phyloP scores from a whole-genome alignment of 2,329 filamentous ascomycete species.

The Penicillium sp. region DNA sequence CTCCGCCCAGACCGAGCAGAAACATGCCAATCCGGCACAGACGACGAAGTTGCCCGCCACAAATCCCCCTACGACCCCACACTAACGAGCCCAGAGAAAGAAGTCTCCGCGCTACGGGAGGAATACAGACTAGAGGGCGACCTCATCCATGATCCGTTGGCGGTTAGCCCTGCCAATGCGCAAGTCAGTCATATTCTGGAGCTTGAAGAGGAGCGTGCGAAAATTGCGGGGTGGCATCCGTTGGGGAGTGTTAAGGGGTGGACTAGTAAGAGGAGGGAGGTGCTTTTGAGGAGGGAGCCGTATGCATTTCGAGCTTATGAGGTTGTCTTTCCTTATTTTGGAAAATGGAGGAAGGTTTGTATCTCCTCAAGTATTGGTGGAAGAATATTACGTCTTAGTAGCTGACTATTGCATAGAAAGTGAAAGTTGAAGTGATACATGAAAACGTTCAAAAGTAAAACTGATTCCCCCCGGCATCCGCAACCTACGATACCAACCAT shows the following conservation, averaged over 20 bases:
- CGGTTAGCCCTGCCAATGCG: constrained; percentile 26
- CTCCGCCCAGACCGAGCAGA: constrained; percentile 24
- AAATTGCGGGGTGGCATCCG: constrained; percentile 16
- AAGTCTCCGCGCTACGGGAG: constrained; percentile 22
- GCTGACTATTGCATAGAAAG: not conserved
- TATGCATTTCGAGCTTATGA: constrained; percentile 18
- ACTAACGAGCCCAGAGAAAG: constrained; percentile 22
- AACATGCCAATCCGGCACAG: constrained; percentile 28
- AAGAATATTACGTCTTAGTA: not conserved
- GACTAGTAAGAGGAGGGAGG: constrained; percentile 25
- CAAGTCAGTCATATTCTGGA: constrained; percentile 24
- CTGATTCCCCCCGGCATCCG: not conserved
- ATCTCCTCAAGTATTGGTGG: not conserved
- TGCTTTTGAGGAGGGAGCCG: constrained; percentile 17
- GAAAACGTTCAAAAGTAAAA: not conserved
- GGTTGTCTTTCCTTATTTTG: constrained; percentile 11
- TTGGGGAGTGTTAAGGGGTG: constrained; percentile 27
- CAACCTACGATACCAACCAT: not conserved
- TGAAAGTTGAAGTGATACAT: not conserved
- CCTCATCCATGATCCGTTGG: constrained; percentile 21
- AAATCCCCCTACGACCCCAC: constrained; percentile 29
- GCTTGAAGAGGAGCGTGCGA: constrained; percentile 18
- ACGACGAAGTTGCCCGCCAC: constrained; percentile 29
- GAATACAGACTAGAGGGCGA: constrained; percentile 26
- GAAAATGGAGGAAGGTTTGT: constrained; percentile 14